Base-by-base conservation (phyloP, 495 filamentous ascomycete genomes). In the Xanthoparmelia taractica region DNA sequence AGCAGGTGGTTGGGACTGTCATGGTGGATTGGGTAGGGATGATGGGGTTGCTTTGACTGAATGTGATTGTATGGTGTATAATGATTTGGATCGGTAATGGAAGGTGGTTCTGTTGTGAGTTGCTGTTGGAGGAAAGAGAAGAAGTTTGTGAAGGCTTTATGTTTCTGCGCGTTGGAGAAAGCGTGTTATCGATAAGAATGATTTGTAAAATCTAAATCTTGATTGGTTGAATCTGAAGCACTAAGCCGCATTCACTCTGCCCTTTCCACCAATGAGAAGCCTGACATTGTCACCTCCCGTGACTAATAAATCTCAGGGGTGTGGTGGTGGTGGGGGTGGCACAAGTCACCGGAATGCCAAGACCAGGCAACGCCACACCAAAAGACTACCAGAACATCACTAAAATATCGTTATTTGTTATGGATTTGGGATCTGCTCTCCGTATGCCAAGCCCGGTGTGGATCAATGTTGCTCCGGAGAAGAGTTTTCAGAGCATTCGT, bases 1-100 rank as follows among this genome's bases (percentile, higher is more conserved):
- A 87, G 81, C 85, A 88, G 71, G 82, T 85, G n/a, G 78, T 74
- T 31, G 83, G 84, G 68, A 82, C 71, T 57, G 79, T 74, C 79
- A 82, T 82, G 66, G 70, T 80, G 56, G 34, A 45, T 25, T 15
- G n/a, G 7, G 45, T 17, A 10, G 38, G 13, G 41, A 56, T 55
- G 47, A 37, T 41, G 25, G 20, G 17, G 20, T 25, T 27, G 18
- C 17, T 3, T 48, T 11, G 1, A 57, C 29, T 36, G 38, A 45
- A 23, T 36, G 17, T 31, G n/a, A n/a, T n/a, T n/a, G n/a, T n/a
- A n/a, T 47, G 18, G 36, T 11, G 7, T 40, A 7, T 52, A 5
- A 18, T 48, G 23, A 4, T 60, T 25, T 33, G 27, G 3, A 33
- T 29, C 10, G 20, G 50, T 33, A 15, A 1, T 33, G 50, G 50